Base-by-base conservation (phyloP, 2,329 filamentous ascomycete genomes). In the Aspergillus unguis region DNA sequence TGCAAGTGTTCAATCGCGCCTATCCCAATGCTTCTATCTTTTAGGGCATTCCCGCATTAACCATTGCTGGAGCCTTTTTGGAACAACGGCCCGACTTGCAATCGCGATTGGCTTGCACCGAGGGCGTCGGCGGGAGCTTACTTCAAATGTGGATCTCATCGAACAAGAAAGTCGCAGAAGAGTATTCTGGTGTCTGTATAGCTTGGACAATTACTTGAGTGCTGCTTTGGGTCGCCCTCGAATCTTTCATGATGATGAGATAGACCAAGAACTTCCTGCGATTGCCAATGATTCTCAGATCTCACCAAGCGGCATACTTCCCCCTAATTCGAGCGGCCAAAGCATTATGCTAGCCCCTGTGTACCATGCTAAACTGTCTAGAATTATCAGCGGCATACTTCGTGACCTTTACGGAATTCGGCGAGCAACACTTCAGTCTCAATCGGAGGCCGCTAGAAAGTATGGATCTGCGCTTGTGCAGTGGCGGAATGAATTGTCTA, bases 401-500 rank as follows among this genome's bases (percentile, higher is more conserved):
- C 71, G 70, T 27, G 76, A 77, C 53, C 62, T 79, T 0, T 78
- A 79, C 44, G 58, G 59, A 25, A 54, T 58, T 33, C 53, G 48
- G 23, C 47, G 52, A 38, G 41, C 42, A 8, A 57, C 42, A 25
- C 33, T 52, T 6, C 51, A 57, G n/a, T 41, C 48, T 3, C 55
- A 60, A 50, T 42, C 53, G 61, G 68, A 5, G 70, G 76, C 50
- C 62, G 69, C 75, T 0, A 62, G 67, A 3, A 74, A 73, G 50
- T 72, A 78, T 52, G 74, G 71, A 5, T 56, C 62, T 4, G 72
- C 77, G 10, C 65, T 80, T 1, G 63, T 65, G 9, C 61, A 69
- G 5, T 81, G 79, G 79, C 72, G 75, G n/a, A 60, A 65, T 11
- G 72, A 71, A 1, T 67, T 81, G 8, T 70, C 75, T 70, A 27